Percentiles rank a stretch among this genome's conserved stretches.
These are phyloP conservation scores for Colletotrichum viniferum DNA, from an alignment of 2,329 filamentous ascomycete genomes.

Conservation along the genomic window DNA sequence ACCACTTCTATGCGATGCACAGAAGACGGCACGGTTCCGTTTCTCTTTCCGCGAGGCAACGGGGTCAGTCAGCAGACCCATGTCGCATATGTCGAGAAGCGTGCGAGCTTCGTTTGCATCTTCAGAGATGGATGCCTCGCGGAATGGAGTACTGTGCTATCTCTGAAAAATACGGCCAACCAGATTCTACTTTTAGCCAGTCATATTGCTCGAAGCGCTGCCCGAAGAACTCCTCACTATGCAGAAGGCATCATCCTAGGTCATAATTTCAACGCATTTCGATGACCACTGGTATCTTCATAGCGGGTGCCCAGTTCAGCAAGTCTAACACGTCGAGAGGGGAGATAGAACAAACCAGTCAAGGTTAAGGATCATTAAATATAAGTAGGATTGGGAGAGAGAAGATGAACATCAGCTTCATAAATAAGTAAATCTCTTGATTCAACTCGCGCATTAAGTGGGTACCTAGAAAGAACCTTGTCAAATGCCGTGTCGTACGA, in stretches of 20 bases:
- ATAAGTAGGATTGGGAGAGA: not conserved
- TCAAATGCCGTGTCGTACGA: not conserved
- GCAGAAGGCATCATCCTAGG: not conserved
- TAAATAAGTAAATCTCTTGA: not conserved
- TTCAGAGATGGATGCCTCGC: not conserved
- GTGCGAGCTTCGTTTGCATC: not conserved
- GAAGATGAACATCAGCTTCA: not conserved
- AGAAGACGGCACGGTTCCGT: not conserved
- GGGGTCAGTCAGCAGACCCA: not conserved
- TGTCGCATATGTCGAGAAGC: not conserved
- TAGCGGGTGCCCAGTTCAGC: not conserved
- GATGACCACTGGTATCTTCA: too few species aligned
- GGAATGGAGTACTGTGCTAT: not conserved
- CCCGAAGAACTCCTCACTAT: not conserved
- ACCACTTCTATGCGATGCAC: not conserved
- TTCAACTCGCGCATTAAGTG: not conserved
- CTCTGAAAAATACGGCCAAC: not conserved
- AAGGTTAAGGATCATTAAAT: not conserved
- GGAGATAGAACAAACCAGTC: not conserved
- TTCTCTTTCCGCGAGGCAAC: not conserved
- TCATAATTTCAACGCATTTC: not conserved
- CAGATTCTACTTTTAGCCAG: too few species aligned
- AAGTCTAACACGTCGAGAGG: not conserved
- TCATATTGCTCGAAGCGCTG: not conserved
- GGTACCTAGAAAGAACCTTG: too few species aligned